Evolutionary conservation across 768 basidiomycete genomes (phyloP).

Genomic region (Sarcomyxa edulis): DNA sequence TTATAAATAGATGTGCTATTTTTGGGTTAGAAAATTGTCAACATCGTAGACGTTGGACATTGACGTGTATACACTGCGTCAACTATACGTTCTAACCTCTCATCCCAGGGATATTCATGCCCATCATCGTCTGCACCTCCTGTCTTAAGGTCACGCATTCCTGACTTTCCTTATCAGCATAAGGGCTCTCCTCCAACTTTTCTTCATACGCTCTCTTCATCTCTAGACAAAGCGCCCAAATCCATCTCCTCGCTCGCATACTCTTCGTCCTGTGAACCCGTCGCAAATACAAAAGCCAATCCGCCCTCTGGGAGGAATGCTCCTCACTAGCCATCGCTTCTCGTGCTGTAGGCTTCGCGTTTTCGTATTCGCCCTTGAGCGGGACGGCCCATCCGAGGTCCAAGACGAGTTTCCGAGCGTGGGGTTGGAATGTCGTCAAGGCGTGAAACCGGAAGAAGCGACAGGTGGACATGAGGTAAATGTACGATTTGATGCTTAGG

Average conservation of each 20-base stretch:
- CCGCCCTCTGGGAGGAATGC: slow-evolving; percentile 11
- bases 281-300: slow-evolving; percentile 21
- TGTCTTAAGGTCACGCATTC: too few relatives aligned
- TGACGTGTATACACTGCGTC: too few relatives aligned
- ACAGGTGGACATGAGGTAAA: slow-evolving; percentile 18
- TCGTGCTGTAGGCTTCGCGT: neutral
- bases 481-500: slow-evolving; percentile 14
- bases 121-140: too few relatives aligned
- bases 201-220: slow-evolving; percentile 9
- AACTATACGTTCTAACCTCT: too few relatives aligned
- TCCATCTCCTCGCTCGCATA: slow-evolving; percentile 19
- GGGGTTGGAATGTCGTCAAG: slow-evolving; percentile 16
- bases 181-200: slow-evolving; percentile 3
- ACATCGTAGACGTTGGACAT: too few relatives aligned
- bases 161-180: too few relatives aligned
- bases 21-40: too few relatives aligned
- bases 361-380: slow-evolving; percentile 9
- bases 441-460: slow-evolving; percentile 18
- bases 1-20: too few relatives aligned
- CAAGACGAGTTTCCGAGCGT: slow-evolving; percentile 17
- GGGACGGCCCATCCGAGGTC: slow-evolving; percentile 20
- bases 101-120: too few relatives aligned
- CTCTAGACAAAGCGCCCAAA: slow-evolving; percentile 18
- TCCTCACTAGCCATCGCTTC: slow-evolving; percentile 11
- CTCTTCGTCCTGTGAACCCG: slow-evolving; percentile 16